phyloP scores from a whole-genome alignment of 139 green algal genomes.

The Chlamydomonas eustigma region DNA sequence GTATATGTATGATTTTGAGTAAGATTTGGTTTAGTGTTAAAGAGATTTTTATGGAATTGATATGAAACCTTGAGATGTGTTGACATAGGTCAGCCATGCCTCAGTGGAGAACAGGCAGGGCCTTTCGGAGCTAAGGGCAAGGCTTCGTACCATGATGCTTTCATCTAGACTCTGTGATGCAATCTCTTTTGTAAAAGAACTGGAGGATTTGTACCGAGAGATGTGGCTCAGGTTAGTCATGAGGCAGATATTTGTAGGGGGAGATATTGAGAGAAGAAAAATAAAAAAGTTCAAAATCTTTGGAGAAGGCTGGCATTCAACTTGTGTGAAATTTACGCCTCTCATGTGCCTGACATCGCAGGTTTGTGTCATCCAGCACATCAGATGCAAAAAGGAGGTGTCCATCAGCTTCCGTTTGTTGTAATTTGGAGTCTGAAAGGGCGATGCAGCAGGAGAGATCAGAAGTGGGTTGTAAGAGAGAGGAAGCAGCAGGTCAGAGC shows the following conservation, averaged over 20 bases:
- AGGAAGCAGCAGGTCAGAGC: no score
- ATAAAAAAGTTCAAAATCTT: neutral
- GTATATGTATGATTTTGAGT: no score
- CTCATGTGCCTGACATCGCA: neutral
- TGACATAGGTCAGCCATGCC: neutral
- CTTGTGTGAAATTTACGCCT: neutral
- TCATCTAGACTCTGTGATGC: slow-evolving; percentile 76
- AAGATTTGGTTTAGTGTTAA: no score
- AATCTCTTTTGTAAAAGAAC: slow-evolving; percentile 53
- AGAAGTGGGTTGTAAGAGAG: no score
- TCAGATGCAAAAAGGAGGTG: neutral
- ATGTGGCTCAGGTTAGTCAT: slow-evolving; percentile 63
- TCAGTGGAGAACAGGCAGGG: neutral
- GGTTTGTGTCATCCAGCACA: neutral
- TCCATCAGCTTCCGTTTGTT: no score
- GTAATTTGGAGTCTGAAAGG: no score
- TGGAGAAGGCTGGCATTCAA: neutral
- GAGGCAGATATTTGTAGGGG: neutral
- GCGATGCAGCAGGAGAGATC: no score
- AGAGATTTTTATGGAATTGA: no score
- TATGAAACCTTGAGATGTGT: no score
- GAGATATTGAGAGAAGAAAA: neutral
- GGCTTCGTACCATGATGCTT: slow-evolving; percentile 76
- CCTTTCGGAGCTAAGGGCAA: slow-evolving; percentile 57
- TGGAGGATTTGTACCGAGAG: slow-evolving; percentile 73